These are phyloP conservation scores for Phialophora verrucosa DNA, from an alignment of 2,329 filamentous ascomycete genomes.

Conservation along the genomic window DNA sequence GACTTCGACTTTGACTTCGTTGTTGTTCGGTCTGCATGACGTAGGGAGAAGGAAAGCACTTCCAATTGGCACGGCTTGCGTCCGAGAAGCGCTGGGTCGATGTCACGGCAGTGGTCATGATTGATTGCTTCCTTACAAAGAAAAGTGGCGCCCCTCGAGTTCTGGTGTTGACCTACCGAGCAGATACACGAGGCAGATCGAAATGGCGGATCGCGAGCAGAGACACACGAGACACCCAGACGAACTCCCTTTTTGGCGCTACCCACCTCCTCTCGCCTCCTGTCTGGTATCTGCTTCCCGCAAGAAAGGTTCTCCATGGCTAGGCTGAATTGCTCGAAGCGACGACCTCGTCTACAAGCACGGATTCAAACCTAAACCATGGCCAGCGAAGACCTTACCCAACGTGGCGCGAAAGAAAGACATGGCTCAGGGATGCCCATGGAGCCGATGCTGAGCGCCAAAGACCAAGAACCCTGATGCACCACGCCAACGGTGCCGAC, in stretches of 20 bases:
- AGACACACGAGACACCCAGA: not conserved
- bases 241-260: slow-evolving; percentile 10
- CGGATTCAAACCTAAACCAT: not conserved
- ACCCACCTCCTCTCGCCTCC: slow-evolving; percentile 22
- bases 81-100: slow-evolving; percentile 2
- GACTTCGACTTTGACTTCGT: slow-evolving; percentile 14
- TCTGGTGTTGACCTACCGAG: slow-evolving; percentile 6
- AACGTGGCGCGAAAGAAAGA: slow-evolving; percentile 5
- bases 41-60: slow-evolving; percentile 7
- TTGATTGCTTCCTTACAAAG: not conserved
- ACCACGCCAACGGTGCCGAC: not conserved
- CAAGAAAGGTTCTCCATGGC: not conserved
- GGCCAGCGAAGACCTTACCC: slow-evolving; percentile 12
- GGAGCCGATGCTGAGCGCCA: not conserved
- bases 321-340: slow-evolving; percentile 15
- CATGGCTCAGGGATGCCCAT: slow-evolving; percentile 13
- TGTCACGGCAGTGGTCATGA: slow-evolving; percentile 9
- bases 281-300: slow-evolving; percentile 12
- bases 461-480: not conserved
- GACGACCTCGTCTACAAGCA: slow-evolving; percentile 6
- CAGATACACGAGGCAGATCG: slow-evolving; percentile 14
- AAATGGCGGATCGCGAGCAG: not conserved
- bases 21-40: slow-evolving; percentile 8
- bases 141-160: slow-evolving; percentile 9
- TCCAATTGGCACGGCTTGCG: slow-evolving; percentile 1